phyloP scores from a whole-genome alignment of 805 yeast species.

The Blastobotrys parvus region DNA sequence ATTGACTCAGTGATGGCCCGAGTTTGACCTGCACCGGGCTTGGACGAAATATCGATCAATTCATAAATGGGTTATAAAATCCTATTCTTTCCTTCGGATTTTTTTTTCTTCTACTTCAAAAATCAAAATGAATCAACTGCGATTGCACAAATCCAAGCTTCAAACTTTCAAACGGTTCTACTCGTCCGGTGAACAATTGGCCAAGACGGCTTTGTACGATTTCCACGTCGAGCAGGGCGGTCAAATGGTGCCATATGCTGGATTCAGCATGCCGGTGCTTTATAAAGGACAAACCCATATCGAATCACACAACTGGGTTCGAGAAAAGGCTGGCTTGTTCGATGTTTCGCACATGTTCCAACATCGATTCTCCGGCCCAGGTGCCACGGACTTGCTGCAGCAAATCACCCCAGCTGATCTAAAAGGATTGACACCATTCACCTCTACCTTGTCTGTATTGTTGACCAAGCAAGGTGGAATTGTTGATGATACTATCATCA shows the following conservation, averaged over 20 bases:
- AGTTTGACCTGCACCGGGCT: too few species aligned
- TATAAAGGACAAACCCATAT: conserved; percentile 81
- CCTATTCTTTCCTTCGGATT: too few species aligned
- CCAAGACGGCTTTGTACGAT: conserved; percentile 71
- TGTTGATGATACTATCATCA: conserved; percentile 88
- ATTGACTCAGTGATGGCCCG: too few species aligned
- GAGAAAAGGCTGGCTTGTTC: conserved; percentile 79
- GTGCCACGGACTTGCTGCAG: conserved; percentile 60
- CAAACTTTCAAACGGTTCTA: conserved; percentile 1
- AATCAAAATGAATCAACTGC: background rate
- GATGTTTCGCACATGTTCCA: conserved; percentile 98
- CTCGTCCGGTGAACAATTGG: conserved; percentile 9
- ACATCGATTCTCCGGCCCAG: conserved; percentile 66
- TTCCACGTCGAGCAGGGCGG: conserved; percentile 74
- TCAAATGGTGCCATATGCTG: conserved; percentile 93
- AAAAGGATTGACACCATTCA: conserved; percentile 42
- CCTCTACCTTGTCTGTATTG: conserved; percentile 70
- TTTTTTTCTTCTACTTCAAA: background rate
- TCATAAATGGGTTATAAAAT: too few species aligned
- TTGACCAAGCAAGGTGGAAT: conserved; percentile 72
- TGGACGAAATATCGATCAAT: too few species aligned
- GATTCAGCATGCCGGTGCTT: conserved; percentile 90
- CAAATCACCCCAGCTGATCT: conserved; percentile 85
- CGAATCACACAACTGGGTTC: conserved; percentile 92
- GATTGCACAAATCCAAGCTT: background rate